Base-by-base conservation (phyloP, 129 eudicot genomes). In the Helianthus annuus region DNA sequence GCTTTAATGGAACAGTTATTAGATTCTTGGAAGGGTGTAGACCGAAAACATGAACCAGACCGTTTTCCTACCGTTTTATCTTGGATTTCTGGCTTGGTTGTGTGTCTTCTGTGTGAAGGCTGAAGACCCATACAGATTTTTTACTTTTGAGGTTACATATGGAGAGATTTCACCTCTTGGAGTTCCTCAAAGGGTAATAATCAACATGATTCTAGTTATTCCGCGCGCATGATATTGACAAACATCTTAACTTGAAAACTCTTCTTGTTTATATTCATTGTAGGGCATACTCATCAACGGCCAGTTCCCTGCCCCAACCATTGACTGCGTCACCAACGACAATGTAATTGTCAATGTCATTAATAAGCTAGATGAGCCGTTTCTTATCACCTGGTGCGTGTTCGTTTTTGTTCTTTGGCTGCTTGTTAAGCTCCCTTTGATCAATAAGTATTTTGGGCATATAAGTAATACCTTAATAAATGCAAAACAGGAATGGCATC, bases 221-320 rank as follows among this genome's bases (percentile, higher is more conserved):
- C 9, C 22, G 22, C 22, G 22, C 22, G 22, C 22, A 19, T 19
- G n/a, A 17, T 45, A 44, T 64, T 13, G 24, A 46, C 22, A 19
- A 19, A 19, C 27, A 34, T 42, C 44, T 52, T 3, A 40, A 39
- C 65, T 77, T 10, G 46, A 6, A 16, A 38, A 51, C 34, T 44
- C 51, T 75, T 42, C 16, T 49, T 70, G 51, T 40, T 8, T 52
- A 29, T 32, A 22, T 39, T 40, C 40, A 7, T 79, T 79, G 62
- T 63, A 92, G 97, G 97, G 78, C 36, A 92, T 92, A 55, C 91
- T 89, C 2, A 83, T 92, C 63, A 92, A 92, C 48, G 96, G 93
- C 4, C 80, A 83, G 19, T 92, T 92, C 67, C 97, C 97, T 1
- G 97, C 87, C 16, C 97, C 97, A 1, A 84, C 83, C 15, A 76